Conservation (phyloP, 2,329 filamentous ascomycete species). For the Ceratocystis cacaofunesta region DNA sequence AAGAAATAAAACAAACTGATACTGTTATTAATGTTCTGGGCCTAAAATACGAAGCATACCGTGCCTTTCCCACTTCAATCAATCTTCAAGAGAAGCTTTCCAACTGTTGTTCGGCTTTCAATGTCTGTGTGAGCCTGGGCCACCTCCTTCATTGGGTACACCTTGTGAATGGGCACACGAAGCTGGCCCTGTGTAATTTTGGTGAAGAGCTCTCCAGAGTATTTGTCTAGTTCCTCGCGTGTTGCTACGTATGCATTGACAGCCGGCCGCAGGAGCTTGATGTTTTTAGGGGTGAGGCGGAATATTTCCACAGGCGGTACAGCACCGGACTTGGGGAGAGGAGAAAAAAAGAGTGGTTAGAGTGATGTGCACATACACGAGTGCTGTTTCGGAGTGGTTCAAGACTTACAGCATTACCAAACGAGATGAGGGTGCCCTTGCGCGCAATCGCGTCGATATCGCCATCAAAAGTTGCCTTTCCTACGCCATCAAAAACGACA, state of each 20-base stretch:
- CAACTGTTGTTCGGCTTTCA: constrained; percentile 66
- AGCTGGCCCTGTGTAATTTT: constrained; percentile 56
- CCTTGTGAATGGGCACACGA: constrained; percentile 57
- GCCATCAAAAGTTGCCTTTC: constrained; percentile 69
- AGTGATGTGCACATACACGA: background rate
- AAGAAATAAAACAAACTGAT: constrained; percentile 19
- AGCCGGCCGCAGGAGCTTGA: constrained; percentile 59
- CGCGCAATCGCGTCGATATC: constrained; percentile 57
- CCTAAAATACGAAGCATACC: background rate
- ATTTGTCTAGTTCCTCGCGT: constrained; percentile 55
- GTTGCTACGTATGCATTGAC: constrained; percentile 57
- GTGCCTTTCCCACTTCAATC: constrained; percentile 24
- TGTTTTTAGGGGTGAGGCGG: constrained; percentile 56
- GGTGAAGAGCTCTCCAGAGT: constrained; percentile 56
- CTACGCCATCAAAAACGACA: constrained; percentile 76
- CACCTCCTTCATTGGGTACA: constrained; percentile 62
- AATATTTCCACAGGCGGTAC: constrained; percentile 50
- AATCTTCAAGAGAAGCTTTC: constrained; percentile 64
- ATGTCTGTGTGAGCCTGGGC: constrained; percentile 61
- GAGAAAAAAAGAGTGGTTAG: background rate
- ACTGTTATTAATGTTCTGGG: constrained; percentile 13
- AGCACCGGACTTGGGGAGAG: constrained; percentile 39
- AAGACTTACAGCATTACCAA: constrained; percentile 58
- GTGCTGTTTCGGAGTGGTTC: background rate
- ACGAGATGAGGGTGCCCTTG: constrained; percentile 65